Evolutionary conservation across 495 filamentous ascomycete species (phyloP), one percentile per base, ranked within the genome.

Genomic region (Parathielavia appendiculata): DNA sequence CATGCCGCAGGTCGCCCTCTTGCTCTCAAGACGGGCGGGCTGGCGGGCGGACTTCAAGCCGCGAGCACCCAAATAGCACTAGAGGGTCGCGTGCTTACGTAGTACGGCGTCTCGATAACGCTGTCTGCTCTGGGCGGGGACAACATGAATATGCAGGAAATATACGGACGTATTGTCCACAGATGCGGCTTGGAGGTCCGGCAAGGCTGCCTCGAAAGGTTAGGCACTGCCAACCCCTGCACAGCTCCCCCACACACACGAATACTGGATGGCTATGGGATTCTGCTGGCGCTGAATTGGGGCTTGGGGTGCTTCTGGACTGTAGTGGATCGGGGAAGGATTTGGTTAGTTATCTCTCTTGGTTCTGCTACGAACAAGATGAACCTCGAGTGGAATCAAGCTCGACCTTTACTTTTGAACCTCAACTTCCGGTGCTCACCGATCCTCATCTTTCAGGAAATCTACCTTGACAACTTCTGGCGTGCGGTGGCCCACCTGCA

Each of bases 211-310:
- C 13, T 16, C 22, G 6, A 36, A 6, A 20, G 32, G 9, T 8
- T 22, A 17, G 19, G 11, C 48, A 30, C 26, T 30, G 26, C 26
- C 26, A 30, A 6, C 48, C 49, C 50, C 50, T 41, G 50, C 36
- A 22, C 34, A 13, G 39, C 52, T 54, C 52, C 52, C 52, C 52
- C 49, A 44, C 52, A 44, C 52, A 34, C 52, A 35, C 52, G 40
- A 44, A 44, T 54, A 16, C 52, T 45, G 41, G 41, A 16, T 34
- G 12, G 26, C 36, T 6, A 32, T 44, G 43, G 51, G 51, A 10
- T 44, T 23, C 23, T 34, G 23, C 8, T 54, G 38, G 11, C 22
- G 20, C n/a, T 34, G 17, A 6, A 30, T 30, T 30, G 38, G n/a
- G 38, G 51, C 34, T 38, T 51, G 32, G 30, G 9, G 35, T 30